Evolutionary conservation across 306 rosid species (phyloP).

Genomic region (Begonia masoniana): DNA sequence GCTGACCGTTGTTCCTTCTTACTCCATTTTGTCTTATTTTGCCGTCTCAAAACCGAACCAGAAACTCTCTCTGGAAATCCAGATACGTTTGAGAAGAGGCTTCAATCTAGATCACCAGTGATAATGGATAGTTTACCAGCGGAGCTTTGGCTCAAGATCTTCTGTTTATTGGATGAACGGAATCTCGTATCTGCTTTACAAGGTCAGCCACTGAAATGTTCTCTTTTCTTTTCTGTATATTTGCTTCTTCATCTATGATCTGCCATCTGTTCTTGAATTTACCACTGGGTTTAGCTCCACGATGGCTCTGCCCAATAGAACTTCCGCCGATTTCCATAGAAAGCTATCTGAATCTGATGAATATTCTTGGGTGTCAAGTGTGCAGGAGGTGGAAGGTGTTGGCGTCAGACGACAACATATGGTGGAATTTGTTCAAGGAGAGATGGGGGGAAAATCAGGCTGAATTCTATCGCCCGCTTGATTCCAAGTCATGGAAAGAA

Average conservation of each 20-base stretch:
- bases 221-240: neutral
- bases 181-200: conserved; percentile 43
- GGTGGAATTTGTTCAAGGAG: conserved; percentile 59
- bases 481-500: conserved; percentile 53
- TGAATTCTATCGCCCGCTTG: conserved; percentile 33
- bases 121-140: conserved; percentile 45
- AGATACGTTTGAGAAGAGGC: neutral
- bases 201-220: conserved; percentile 25
- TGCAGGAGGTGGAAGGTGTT: conserved; percentile 59
- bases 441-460: conserved; percentile 69
- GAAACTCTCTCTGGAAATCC: no score
- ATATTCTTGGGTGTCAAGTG: conserved; percentile 20
- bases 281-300: neutral
- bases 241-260: neutral
- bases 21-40: no score
- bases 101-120: neutral
- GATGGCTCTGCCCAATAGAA: neutral
- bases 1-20: no score
- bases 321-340: neutral
- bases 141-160: conserved; percentile 40
- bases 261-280: no score
- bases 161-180: conserved; percentile 45
- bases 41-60: no score
- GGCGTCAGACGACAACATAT: conserved; percentile 37
- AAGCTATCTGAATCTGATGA: neutral